Evolutionary conservation across 805 yeast genomes (phyloP).

Genomic region (Sugiyamaella floridensis): DNA sequence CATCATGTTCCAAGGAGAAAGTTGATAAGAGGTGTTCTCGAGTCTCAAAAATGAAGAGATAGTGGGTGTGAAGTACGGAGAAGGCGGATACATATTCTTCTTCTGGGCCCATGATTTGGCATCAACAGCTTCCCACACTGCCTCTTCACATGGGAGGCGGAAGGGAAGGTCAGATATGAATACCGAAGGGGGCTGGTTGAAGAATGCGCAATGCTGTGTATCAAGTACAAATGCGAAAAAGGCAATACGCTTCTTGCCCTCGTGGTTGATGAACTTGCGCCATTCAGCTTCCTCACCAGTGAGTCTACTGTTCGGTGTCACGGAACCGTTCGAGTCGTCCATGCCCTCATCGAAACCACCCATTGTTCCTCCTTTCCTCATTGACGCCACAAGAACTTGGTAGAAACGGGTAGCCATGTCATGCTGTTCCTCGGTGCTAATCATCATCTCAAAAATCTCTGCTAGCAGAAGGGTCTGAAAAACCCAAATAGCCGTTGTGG

Average conservation of each 20-base stretch:
- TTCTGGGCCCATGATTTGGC: constrained; percentile 14
- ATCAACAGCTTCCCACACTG: constrained; percentile 43
- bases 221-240: constrained; percentile 79
- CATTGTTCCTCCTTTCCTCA: constrained; percentile 19
- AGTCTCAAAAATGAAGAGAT: constrained; percentile 16
- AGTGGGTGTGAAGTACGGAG: constrained; percentile 18
- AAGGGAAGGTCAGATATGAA: constrained; percentile 53
- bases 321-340: background rate
- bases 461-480: constrained; percentile 65
- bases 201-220: constrained; percentile 67
- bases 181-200: constrained; percentile 60
- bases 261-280: constrained; percentile 30
- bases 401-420: constrained; percentile 22
- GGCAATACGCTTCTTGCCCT: constrained; percentile 69
- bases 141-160: constrained; percentile 58
- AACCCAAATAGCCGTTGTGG: constrained; percentile 61
- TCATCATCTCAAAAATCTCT: constrained; percentile 66
- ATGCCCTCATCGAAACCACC: constrained; percentile 2
- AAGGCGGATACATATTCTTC: constrained; percentile 8
- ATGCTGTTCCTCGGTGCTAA: constrained; percentile 22
- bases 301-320: constrained; percentile 1
- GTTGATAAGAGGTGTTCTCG: constrained; percentile 11
- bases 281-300: constrained; percentile 13
- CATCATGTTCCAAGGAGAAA: constrained; percentile 26
- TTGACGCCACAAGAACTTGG: constrained; percentile 20